Conservation (phyloP, 2,329 filamentous ascomycete genomes). For the Pseudopyricularia javanii region DNA sequence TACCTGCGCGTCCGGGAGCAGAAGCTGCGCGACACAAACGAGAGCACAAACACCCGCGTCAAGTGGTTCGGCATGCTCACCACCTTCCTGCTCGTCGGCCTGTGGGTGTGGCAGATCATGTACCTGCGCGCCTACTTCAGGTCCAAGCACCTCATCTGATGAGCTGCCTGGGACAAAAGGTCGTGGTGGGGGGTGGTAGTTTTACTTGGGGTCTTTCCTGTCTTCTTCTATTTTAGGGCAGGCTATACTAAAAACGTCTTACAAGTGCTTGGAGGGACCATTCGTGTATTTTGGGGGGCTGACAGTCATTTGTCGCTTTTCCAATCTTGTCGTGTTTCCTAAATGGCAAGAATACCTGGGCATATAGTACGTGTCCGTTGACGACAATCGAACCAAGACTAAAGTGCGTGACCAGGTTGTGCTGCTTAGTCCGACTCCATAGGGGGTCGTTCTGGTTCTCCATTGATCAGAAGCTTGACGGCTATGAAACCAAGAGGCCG, state of each 20-base stretch:
- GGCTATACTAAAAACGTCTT: too few relatives aligned
- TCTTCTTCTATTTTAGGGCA: background rate
- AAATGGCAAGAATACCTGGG: background rate
- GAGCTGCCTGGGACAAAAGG: background rate
- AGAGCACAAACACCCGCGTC: conserved; percentile 97
- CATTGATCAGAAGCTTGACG: background rate
- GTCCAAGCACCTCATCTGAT: conserved; percentile 56
- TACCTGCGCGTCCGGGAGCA: conserved; percentile 84
- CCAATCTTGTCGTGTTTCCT: background rate
- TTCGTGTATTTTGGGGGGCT: background rate
- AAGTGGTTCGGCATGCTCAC: conserved; percentile 97
- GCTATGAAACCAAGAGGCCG: background rate
- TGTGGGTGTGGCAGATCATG: conserved; percentile 95
- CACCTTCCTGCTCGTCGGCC: conserved; percentile 76
- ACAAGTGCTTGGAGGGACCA: background rate
- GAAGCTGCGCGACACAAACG: conserved; percentile 94
- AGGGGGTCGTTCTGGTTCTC: background rate
- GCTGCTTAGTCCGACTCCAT: too few relatives aligned
- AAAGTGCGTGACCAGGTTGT: background rate
- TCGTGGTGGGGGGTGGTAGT: background rate
- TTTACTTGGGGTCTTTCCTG: background rate
- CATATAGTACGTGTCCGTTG: too few relatives aligned
- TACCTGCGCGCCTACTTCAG: conserved; percentile 94
- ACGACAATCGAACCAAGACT: conserved; percentile 6
- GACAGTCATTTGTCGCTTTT: background rate